Base-by-base conservation (phyloP, 148 eudicot genomes). In the Rhododendron molle region DNA sequence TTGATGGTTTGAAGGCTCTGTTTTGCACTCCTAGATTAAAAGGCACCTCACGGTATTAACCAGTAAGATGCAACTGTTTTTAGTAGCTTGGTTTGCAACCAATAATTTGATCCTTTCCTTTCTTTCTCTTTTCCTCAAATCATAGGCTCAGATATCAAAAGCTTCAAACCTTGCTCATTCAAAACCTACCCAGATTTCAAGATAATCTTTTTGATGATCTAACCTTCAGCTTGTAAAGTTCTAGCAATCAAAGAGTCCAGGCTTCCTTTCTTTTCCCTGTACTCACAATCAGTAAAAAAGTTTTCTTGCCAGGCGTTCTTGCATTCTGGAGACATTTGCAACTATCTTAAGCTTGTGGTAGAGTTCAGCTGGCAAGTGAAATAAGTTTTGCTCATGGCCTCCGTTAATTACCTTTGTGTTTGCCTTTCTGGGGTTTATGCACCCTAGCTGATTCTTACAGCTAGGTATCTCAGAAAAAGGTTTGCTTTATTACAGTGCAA, bases 111-210 rank as follows among this genome's bases (percentile, higher is more conserved):
- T 69, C 36, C 36, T 49, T 30, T 80, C 21, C 23, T 49, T 80
- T 28, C 60, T 50, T 8, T 10, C 56, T 30, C 65, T 80, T 80
- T 50, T 52, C 65, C 38, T 16, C 36, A 50, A 50, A 49, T 26
- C 7, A 50, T 15, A 47, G 62, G 82, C 52, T 50, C 16, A 6
- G 12, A 80, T 65, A 80, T 80, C 62, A 15, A 13, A 80, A 28
- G 62, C 23, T 50, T 50, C 82, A 80, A 77, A 80, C 65, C 50
- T 23, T 26, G 82, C 40, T 50, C 82, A 50, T 28, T 30, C 81
- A 79, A 46, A 78, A 11, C 40, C 78, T 8, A 7, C 16, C 46
- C 3, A 28, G 36, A 69, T 69, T 69, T 30, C 36, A 30, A 40
- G 49, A 76, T 40, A 11, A 21, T 40, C 80, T 78, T 26, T n/a